A percentile compares a stretch with the other conserved stretches of the same genome.
phyloP scores from a whole-genome alignment of 257 asterid genomes.

The Mentha longifolia region DNA sequence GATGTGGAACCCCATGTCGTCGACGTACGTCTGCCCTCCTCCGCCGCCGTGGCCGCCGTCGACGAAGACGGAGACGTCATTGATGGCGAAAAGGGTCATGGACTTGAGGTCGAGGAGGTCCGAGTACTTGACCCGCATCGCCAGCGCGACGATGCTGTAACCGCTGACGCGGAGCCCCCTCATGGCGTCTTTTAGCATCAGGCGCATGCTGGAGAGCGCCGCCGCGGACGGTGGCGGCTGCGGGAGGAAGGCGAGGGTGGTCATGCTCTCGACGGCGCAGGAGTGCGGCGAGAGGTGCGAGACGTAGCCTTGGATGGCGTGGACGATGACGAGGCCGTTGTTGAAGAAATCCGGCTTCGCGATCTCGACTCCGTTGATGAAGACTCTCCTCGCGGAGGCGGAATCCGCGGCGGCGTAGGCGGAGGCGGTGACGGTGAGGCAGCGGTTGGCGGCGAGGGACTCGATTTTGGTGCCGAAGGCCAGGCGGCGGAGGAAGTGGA shows the following conservation, averaged over 20 bases:
- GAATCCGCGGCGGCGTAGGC: slow-evolving; percentile 1
- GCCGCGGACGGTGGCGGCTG: slow-evolving; percentile 54
- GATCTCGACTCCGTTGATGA: slow-evolving; percentile 71
- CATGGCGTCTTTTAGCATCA: slow-evolving; percentile 66
- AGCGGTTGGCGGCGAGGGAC: slow-evolving; percentile 56
- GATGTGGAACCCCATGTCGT: slow-evolving; percentile 62
- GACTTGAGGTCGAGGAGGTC: slow-evolving; percentile 54
- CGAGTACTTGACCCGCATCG: slow-evolving; percentile 58
- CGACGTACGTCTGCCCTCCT: slow-evolving; percentile 60
- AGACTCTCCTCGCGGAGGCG: slow-evolving; percentile 38
- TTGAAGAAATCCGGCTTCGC: slow-evolving; percentile 66
- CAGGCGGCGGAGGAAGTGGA: slow-evolving; percentile 55
- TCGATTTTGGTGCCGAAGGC: slow-evolving; percentile 75
- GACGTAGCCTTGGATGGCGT: slow-evolving; percentile 64
- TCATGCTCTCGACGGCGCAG: slow-evolving; percentile 63
- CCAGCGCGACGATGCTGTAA: slow-evolving; percentile 59
- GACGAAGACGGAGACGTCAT: slow-evolving; percentile 61
- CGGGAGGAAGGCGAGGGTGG: slow-evolving; percentile 52
- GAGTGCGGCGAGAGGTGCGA: slow-evolving; percentile 71
- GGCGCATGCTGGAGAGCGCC: slow-evolving; percentile 43
- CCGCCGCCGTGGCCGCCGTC: slow-evolving; percentile 49
- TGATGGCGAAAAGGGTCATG: slow-evolving; percentile 76
- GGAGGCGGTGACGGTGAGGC: slow-evolving; percentile 68
- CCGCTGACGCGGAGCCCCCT: slow-evolving; percentile 58
- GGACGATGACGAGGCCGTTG: slow-evolving; percentile 65